phyloP scores from a whole-genome alignment of 2,329 filamentous ascomycete species.

The Akanthomyces dipterigenus region DNA sequence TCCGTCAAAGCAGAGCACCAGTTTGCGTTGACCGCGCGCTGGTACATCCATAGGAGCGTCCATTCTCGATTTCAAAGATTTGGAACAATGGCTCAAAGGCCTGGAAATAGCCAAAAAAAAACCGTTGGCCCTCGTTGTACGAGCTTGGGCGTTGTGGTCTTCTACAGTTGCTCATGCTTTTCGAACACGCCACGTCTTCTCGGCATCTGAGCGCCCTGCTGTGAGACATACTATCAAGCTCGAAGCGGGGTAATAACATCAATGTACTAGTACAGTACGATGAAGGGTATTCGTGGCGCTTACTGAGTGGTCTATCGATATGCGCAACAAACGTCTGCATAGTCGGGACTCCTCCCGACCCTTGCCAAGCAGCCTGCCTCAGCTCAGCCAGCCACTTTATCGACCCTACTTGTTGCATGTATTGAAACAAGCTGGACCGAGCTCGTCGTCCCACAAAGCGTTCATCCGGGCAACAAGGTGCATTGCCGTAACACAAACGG shows the following conservation, averaged over 20 bases:
- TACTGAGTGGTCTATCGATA: neutral
- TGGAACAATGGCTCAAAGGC: no score
- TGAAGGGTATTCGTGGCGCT: neutral
- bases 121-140: neutral
- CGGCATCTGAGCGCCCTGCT: neutral
- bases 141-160: neutral
- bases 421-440: no score
- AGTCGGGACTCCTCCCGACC: neutral
- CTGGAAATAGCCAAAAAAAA: no score
- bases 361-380: neutral
- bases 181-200: neutral
- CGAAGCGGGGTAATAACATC: neutral
- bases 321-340: neutral
- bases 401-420: no score
- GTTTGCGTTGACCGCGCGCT: constrained; percentile 30
- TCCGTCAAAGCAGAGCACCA: constrained; percentile 57
- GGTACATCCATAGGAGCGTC: constrained; percentile 2
- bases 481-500: no score
- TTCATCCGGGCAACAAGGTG: no score
- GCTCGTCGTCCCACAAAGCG: no score
- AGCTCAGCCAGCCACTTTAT: neutral
- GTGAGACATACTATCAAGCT: neutral
- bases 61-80: neutral
- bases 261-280: neutral
- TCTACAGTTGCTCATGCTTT: no score